Conservation (phyloP, 2,329 filamentous ascomycete genomes). For the Sordariomycetes sp. region DNA sequence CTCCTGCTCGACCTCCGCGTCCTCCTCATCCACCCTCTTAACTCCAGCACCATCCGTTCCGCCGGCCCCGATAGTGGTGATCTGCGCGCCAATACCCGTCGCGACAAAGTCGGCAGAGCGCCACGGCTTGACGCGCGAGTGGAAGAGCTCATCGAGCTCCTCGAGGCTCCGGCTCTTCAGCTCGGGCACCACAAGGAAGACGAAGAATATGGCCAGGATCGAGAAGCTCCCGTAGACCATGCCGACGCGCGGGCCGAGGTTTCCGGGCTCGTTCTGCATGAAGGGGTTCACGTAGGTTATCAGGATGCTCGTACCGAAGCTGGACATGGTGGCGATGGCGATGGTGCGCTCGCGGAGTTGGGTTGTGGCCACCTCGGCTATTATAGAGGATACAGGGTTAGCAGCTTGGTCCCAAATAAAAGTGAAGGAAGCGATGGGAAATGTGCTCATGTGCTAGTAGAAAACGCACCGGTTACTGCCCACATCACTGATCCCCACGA, state of each 20-base stretch:
- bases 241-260: conserved; percentile 10
- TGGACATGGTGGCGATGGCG: conserved; percentile 6
- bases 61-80: neutral
- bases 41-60: neutral
- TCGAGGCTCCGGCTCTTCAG: conserved; percentile 11
- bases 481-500: neutral
- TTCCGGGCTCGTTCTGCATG: conserved; percentile 7
- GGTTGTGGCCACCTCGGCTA: conserved; percentile 7
- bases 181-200: conserved; percentile 10
- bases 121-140: neutral
- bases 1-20: neutral
- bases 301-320: conserved; percentile 6
- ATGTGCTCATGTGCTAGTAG: neutral
- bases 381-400: neutral
- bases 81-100: neutral
- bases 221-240: conserved; percentile 13
- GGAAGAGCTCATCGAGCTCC: conserved; percentile 14
- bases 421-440: neutral
- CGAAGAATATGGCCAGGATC: conserved; percentile 9
- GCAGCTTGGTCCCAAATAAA: neutral
- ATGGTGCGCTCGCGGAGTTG: conserved; percentile 9
- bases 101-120: neutral
- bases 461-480: neutral
- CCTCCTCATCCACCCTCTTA: neutral
- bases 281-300: conserved; percentile 11